phyloP scores from a whole-genome alignment of 148 eudicot species.

The Rhododendron williamsianum region DNA sequence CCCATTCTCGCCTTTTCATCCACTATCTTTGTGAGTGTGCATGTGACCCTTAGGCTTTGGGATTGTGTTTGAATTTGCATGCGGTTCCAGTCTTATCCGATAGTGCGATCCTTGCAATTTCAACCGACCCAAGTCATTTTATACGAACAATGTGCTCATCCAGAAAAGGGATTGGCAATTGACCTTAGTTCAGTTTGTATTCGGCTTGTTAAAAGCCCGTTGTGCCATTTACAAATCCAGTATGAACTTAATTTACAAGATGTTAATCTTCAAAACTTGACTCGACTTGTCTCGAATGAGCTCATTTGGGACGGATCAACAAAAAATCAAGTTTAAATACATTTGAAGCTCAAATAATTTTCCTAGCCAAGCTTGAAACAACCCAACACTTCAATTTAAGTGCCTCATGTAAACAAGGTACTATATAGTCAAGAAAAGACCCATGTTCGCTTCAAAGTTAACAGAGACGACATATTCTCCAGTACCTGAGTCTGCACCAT shows the following conservation, averaged over 20 bases:
- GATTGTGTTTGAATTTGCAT: background rate
- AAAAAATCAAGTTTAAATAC: background rate
- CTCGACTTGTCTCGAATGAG: background rate
- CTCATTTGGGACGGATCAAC: background rate
- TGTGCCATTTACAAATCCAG: background rate
- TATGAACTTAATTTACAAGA: background rate
- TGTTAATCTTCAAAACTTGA: background rate
- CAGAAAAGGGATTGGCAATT: background rate
- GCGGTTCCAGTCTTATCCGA: background rate
- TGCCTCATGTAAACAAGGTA: background rate
- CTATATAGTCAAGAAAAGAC: background rate
- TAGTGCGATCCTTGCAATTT: background rate
- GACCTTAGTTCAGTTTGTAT: background rate
- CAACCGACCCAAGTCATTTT: background rate
- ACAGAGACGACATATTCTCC: background rate
- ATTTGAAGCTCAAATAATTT: background rate
- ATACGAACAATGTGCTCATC: background rate
- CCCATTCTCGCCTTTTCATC: too few relatives aligned
- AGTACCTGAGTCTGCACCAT: background rate
- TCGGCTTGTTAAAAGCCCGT: background rate
- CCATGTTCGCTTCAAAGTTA: background rate
- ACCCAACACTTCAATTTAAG: background rate
- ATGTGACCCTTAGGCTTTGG: background rate
- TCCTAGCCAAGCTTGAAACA: background rate
- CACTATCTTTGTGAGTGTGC: background rate